Evolutionary conservation across 495 filamentous ascomycete species (phyloP).

Genomic region (Aspergillus homomorphus): DNA sequence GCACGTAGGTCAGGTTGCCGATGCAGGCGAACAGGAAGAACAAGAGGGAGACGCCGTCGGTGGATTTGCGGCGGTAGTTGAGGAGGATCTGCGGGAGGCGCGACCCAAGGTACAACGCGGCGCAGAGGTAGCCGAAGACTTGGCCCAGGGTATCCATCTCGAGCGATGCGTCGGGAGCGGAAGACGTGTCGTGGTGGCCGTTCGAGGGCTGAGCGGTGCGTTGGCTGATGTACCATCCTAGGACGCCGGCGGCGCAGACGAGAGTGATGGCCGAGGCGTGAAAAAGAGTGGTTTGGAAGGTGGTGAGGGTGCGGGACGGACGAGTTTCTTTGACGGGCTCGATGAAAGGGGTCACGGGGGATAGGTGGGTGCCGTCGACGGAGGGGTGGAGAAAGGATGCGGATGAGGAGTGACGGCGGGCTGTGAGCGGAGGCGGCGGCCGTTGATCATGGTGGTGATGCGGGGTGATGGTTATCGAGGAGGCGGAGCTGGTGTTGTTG

Average conservation of each 20-base stretch:
- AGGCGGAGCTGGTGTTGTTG: slow-evolving; percentile 5
- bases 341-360: slow-evolving; percentile 72
- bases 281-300: slow-evolving; percentile 62
- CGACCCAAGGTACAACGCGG: slow-evolving; percentile 81
- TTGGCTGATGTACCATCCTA: slow-evolving; percentile 78
- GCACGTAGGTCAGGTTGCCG: slow-evolving; percentile 88
- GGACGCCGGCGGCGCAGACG: slow-evolving; percentile 75
- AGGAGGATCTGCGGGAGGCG: slow-evolving; percentile 85
- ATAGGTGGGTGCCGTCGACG: slow-evolving; percentile 66
- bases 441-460: slow-evolving; percentile 1
- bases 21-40: slow-evolving; percentile 97
- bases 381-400: slow-evolving; percentile 33
- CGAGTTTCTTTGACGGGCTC: slow-evolving; percentile 30
- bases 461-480: slow-evolving; percentile 10
- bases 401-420: slow-evolving; percentile 30
- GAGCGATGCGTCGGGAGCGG: not conserved
- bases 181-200: slow-evolving; percentile 19
- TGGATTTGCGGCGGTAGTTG: slow-evolving; percentile 85
- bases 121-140: slow-evolving; percentile 82
- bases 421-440: not conserved
- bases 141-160: slow-evolving; percentile 73
- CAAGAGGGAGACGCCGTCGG: slow-evolving; percentile 83
- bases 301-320: slow-evolving; percentile 31
- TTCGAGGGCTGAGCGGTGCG: slow-evolving; percentile 14
- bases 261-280: slow-evolving; percentile 70